A percentile compares a stretch with the other conserved stretches of the same genome.
These are phyloP conservation scores for Misopates orontium DNA, from an alignment of 257 asterid species.

Conservation along the genomic window DNA sequence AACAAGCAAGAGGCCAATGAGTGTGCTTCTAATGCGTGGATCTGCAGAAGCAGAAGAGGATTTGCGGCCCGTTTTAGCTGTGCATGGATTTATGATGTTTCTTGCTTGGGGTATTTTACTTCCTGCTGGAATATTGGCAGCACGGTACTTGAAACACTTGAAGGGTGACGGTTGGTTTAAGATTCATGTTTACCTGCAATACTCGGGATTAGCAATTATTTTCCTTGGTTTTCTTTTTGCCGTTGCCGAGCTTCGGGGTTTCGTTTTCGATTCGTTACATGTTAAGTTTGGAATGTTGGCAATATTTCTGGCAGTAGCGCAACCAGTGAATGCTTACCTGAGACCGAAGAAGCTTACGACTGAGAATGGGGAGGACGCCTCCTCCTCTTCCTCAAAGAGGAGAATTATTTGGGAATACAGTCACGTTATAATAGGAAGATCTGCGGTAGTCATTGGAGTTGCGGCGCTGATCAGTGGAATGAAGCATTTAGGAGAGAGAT, in stretches of 20 bases:
- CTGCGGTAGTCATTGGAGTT: constrained; percentile 69
- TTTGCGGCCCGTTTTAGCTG: constrained; percentile 89
- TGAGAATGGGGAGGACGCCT: constrained; percentile 48
- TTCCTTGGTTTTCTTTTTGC: constrained; percentile 96
- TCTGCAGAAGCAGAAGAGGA: constrained; percentile 98
- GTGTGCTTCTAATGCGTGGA: constrained; percentile 81
- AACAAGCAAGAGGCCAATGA: constrained; percentile 87
- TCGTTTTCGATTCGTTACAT: constrained; percentile 61
- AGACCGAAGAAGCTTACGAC: constrained; percentile 72
- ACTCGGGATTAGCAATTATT: constrained; percentile 87
- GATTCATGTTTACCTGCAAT: constrained; percentile 85
- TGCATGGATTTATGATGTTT: constrained; percentile 98
- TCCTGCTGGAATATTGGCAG: constrained; percentile 87
- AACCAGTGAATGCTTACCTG: constrained; percentile 80
- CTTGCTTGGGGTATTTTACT: constrained; percentile 96
- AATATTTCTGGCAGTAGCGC: constrained; percentile 65
- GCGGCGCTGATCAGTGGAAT: constrained; percentile 85
- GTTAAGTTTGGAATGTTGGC: constrained; percentile 89
- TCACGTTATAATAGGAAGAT: constrained; percentile 71
- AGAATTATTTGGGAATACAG: constrained; percentile 75
- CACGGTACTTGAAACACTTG: constrained; percentile 84
- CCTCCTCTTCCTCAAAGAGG: constrained; percentile 31
- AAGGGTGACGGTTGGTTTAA: constrained; percentile 90
- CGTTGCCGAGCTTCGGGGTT: constrained; percentile 92
- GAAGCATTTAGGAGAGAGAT: constrained; percentile 89